Base-by-base conservation (phyloP, 2,329 filamentous ascomycete species). In the Botrytis fragariae region DNA sequence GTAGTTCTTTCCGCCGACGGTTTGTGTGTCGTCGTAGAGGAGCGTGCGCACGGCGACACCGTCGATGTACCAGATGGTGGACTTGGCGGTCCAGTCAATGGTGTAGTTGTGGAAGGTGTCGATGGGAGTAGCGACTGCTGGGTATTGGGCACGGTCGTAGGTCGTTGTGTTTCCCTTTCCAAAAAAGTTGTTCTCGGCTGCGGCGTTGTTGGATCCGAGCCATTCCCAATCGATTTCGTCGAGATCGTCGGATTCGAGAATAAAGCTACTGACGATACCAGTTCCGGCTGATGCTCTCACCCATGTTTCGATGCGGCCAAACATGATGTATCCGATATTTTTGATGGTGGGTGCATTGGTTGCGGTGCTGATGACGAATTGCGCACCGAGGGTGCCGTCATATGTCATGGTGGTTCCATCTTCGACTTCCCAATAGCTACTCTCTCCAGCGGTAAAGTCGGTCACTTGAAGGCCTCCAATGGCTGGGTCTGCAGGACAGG, bases 71-170 rank as follows among this genome's bases (percentile, higher is more conserved):
- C 90, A 93, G 74, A 85, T 83, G 74, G 91, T 83, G 48, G 83
- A 80, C 12, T 88, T 85, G 42, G 85, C 80, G 35, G 87, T 91
- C 91, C 91, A 93, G 83, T 92, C 88, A 70, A 93, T 79, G 14
- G 87, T 86, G 83, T 93, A 93, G 72, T 87, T 92, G 83, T 92
- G 90, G 78, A 85, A 86, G 39, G 80, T 79, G 72, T 84, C 75
- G 22, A 78, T 76, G 25, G 78, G 74, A 10, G 82, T 67, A 72
- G 77, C 78, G 63, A 84, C 82, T 16, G 80, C 76, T 69, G 84
- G 82, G 70, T 81, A 81, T 62, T 77, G 71, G 59, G 82, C 87
- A 65, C 85, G 83, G 77, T 87, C 85, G 78, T 85, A 87, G 54
- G 83, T 83, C 64, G 85, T 85, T 42, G 83, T 86, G 74, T 89